Evolutionary conservation across 352 stramenopile genomes (phyloP).

Genomic region (Thraustochytrium aureum): DNA sequence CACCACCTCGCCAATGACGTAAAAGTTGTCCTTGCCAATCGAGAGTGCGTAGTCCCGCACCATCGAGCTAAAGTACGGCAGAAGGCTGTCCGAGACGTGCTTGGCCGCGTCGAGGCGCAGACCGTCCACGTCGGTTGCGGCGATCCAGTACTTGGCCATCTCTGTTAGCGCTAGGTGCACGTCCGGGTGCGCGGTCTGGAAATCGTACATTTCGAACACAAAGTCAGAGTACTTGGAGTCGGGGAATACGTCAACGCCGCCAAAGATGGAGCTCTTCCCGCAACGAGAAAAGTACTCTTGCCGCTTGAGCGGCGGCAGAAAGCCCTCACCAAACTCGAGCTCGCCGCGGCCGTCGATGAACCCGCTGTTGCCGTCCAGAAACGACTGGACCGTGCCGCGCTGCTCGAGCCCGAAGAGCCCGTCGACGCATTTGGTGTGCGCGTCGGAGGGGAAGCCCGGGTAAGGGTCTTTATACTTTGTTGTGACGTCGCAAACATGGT

Average conservation of each 20-base stretch:
- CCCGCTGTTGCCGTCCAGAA: slow-evolving; percentile 40
- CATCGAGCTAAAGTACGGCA: not conserved
- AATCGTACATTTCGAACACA: not conserved
- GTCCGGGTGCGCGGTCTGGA: slow-evolving; percentile 20
- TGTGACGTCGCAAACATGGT: slow-evolving; percentile 47
- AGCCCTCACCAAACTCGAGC: slow-evolving; percentile 42
- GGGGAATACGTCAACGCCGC: not conserved
- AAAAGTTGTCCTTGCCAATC: slow-evolving; percentile 9
- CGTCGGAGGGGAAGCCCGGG: slow-evolving; percentile 31
- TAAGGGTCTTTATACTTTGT: slow-evolving; percentile 26
- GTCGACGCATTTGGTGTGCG: slow-evolving; percentile 16
- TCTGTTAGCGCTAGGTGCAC: slow-evolving; percentile 3
- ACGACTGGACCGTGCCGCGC: not conserved
- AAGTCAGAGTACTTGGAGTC: slow-evolving; percentile 14
- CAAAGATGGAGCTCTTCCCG: not conserved
- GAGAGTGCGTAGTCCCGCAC: slow-evolving; percentile 18
- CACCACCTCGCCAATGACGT: slow-evolving; percentile 7
- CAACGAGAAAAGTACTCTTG: slow-evolving; percentile 27
- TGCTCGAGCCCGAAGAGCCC: not conserved
- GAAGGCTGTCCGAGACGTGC: not conserved
- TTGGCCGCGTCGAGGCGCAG: slow-evolving; percentile 4
- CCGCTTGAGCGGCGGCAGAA: slow-evolving; percentile 31
- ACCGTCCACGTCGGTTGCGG: not conserved
- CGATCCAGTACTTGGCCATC: not conserved
- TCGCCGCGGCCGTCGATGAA: slow-evolving; percentile 46